phyloP scores from a whole-genome alignment of 2,329 filamentous ascomycete species.

The Elsinoe batatas region DNA sequence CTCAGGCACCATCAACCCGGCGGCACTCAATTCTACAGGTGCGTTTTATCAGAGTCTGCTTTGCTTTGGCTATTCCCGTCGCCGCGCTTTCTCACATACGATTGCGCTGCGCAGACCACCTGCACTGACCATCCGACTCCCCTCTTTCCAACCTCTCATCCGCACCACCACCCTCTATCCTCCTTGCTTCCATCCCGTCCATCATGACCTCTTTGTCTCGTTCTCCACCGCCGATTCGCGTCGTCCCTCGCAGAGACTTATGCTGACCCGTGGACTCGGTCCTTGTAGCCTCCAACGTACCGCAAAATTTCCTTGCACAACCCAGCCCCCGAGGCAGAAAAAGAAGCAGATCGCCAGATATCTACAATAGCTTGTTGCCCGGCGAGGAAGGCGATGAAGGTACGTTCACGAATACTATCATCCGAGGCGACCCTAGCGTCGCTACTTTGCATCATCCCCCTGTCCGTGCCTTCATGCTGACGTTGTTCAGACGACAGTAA shows the following conservation, averaged over 20 bases:
- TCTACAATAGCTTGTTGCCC: constrained; percentile 33
- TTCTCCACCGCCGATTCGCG: neutral
- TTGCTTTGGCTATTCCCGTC: neutral
- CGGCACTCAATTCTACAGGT: constrained; percentile 73
- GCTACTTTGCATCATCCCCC: neutral
- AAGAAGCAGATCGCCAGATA: constrained; percentile 66
- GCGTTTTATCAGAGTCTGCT: constrained; percentile 24
- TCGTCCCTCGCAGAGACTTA: neutral
- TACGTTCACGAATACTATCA: constrained; percentile 42
- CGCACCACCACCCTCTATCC: neutral
- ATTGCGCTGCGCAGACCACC: neutral
- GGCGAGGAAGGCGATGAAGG: constrained; percentile 50
- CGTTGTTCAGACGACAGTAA: constrained; percentile 33
- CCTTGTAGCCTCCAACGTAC: constrained; percentile 34
- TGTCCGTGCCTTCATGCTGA: constrained; percentile 17
- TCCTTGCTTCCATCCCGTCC: constrained; percentile 9
- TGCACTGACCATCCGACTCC: constrained; percentile 13
- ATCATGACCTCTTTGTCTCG: constrained; percentile 6
- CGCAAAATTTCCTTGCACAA: constrained; percentile 35
- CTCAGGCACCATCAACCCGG: constrained; percentile 84
- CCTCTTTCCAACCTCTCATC: constrained; percentile 1
- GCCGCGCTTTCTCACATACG: neutral
- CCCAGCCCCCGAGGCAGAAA: constrained; percentile 61
- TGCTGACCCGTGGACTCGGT: constrained; percentile 29
- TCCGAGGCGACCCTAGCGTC: neutral